Evolutionary conservation across 2,329 filamentous ascomycete species (phyloP), one percentile per base, ranked within the genome.

Genomic region (Cladophialophora immunda): DNA sequence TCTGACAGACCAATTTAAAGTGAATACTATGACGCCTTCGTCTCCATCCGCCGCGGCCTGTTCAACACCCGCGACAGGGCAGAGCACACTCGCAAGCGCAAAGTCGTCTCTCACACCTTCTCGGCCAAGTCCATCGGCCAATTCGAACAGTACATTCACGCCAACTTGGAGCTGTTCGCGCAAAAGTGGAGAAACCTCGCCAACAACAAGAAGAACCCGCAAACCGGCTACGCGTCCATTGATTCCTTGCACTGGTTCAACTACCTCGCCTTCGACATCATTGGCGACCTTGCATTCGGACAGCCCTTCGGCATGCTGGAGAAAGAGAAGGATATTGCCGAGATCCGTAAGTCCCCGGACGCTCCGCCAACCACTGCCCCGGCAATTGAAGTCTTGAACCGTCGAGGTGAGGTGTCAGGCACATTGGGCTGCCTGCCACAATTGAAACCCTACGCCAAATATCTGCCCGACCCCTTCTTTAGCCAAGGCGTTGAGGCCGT

Each of bases 1-100:
- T 38, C 36, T 58, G 25, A 36, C 25, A 22, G 17, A 1, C 29
- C 30, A 58, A 41, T 19, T 58, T n/a, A 38, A 57, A 93, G 90
- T 50, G 89, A 94, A 2, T 97, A 94, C 80, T 97, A 97, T 74
- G 92, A 97, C 74, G 91, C 92, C 58, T 97, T 97, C 73, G 93
- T 97, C 62, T 94, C 91, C 13, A 96, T 97, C 75, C 87, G 86
- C 58, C 87, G 92, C 13, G 93, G 93, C 22, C 84, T 97, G 13
- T 97, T 97, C 87, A 97, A 96, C 79, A 97, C 93, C 0, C 86
- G 94, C 34, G 88, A 94, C 79, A 87, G 94, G 57, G 83, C 83
- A 0, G 92, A 97, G 75, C 93, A 97, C 78, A 90, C 90, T 0
- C 89, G 93, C 70, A 97, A 97, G 85, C 88, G 93, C 74, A 97